These are phyloP conservation scores for Oligophagozyma castellii DNA, from an alignment of 1,139 yeast genomes.

Conservation along the genomic window DNA sequence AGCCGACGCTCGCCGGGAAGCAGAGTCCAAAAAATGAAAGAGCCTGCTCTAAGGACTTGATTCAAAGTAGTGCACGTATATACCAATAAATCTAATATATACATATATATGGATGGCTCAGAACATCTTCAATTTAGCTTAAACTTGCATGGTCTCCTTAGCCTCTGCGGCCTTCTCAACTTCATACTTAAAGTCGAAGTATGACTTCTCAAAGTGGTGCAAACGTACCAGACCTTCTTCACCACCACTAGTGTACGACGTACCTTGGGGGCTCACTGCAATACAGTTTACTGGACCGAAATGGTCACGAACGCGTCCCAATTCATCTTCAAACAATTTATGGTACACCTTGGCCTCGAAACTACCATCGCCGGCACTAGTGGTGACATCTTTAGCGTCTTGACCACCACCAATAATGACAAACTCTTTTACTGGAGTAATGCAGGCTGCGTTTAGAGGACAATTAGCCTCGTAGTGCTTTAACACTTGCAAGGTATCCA, in stretches of 20 bases:
- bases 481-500: conserved; percentile 56
- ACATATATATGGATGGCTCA: neutral
- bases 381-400: conserved; percentile 95
- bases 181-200: conserved; percentile 85
- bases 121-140: neutral
- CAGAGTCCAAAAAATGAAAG: too few species aligned
- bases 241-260: conserved; percentile 90
- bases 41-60: too few species aligned
- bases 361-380: conserved; percentile 87
- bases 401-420: conserved; percentile 98
- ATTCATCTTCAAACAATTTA: conserved; percentile 87
- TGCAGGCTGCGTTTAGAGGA: conserved; percentile 90
- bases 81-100: neutral
- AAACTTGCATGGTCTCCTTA: conserved; percentile 16
- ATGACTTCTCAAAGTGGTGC: conserved; percentile 83
- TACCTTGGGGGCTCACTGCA: conserved; percentile 91
- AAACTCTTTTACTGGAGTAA: conserved; percentile 84
- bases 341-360: conserved; percentile 95
- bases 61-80: neutral
- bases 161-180: conserved; percentile 69
- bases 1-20: conserved; percentile 55
- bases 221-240: conserved; percentile 96
- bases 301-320: conserved; percentile 96
- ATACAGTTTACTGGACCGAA: conserved; percentile 95
- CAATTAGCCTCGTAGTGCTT: conserved; percentile 80